These are phyloP conservation scores for Penicillium expansum DNA, from an alignment of 2,329 filamentous ascomycete species.

Conservation along the genomic window DNA sequence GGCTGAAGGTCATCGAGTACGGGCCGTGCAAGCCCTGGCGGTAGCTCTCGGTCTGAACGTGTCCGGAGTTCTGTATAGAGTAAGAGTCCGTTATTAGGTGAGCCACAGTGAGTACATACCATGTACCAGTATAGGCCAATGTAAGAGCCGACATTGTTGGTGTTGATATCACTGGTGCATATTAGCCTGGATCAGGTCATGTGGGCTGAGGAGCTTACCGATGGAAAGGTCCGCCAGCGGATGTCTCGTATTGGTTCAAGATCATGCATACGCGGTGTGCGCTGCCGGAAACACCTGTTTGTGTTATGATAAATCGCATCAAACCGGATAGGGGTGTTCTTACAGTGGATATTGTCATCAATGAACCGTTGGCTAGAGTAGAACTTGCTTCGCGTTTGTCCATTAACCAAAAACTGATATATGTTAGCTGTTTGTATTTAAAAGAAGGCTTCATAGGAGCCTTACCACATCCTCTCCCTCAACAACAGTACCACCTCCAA, in stretches of 20 bases:
- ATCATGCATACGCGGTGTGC: constrained; percentile 61
- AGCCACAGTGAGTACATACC: constrained; percentile 26
- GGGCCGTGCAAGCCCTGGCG: constrained; percentile 65
- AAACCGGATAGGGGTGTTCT: background rate
- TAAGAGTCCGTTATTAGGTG: constrained; percentile 1
- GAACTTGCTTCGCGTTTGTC: constrained; percentile 67
- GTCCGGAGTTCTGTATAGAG: constrained; percentile 55
- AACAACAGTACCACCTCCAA: constrained; percentile 52
- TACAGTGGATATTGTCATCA: constrained; percentile 63
- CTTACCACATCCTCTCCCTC: constrained; percentile 56
- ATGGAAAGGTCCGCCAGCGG: constrained; percentile 65
- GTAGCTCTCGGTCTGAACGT: constrained; percentile 61
- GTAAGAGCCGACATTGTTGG: constrained; percentile 60
- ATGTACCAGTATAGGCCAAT: constrained; percentile 66
- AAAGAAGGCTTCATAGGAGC: background rate
- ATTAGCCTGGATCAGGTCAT: constrained; percentile 3
- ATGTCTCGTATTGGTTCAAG: constrained; percentile 56
- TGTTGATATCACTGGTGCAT: constrained; percentile 56
- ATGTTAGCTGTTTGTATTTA: background rate
- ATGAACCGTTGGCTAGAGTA: constrained; percentile 69
- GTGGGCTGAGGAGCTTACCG: constrained; percentile 34
- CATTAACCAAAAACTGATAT: constrained; percentile 53
- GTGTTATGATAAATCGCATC: background rate
- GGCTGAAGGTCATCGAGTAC: constrained; percentile 61
- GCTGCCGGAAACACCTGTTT: constrained; percentile 32